phyloP scores from a whole-genome alignment of 495 filamentous ascomycete genomes.

The Penicillium subrubescens region DNA sequence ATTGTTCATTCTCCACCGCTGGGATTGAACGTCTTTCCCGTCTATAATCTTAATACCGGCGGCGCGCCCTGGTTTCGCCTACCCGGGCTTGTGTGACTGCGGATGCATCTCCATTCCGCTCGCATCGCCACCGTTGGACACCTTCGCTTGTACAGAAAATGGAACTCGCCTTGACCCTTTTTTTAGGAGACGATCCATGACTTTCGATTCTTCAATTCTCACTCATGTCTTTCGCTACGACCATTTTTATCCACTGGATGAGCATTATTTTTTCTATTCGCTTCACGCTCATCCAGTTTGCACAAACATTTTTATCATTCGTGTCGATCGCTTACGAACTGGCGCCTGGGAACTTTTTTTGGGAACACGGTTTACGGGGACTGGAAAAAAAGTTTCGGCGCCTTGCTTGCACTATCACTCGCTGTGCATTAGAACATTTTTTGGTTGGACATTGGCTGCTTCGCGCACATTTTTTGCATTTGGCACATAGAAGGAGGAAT shows the following conservation, averaged over 20 bases:
- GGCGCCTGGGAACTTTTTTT: conserved; percentile 43
- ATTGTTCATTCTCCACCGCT: conserved; percentile 16
- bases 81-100: conserved; percentile 22
- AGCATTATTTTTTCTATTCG: conserved; percentile 33
- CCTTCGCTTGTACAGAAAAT: conserved; percentile 47
- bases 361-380: conserved; percentile 27
- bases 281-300: conserved; percentile 40
- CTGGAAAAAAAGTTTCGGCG: conserved; percentile 39
- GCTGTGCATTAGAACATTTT: conserved; percentile 41
- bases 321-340: conserved; percentile 50
- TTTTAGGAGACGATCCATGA: conserved; percentile 13
- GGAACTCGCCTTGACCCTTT: conserved; percentile 11
- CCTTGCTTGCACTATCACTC: conserved; percentile 46
- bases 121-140: conserved; percentile 35
- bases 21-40: conserved; percentile 29
- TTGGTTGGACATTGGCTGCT: conserved; percentile 25
- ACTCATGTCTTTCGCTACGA: conserved; percentile 46
- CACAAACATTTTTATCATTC: conserved; percentile 45
- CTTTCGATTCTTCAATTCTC: conserved; percentile 33
- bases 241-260: conserved; percentile 34
- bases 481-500: conserved; percentile 39
- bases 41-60: conserved; percentile 52
- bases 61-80: conserved; percentile 23
- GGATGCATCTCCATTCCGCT: conserved; percentile 5
- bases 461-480: conserved; percentile 41